Base-by-base conservation (phyloP, 2,329 filamentous ascomycete genomes). In the Metarhizium sp. region DNA sequence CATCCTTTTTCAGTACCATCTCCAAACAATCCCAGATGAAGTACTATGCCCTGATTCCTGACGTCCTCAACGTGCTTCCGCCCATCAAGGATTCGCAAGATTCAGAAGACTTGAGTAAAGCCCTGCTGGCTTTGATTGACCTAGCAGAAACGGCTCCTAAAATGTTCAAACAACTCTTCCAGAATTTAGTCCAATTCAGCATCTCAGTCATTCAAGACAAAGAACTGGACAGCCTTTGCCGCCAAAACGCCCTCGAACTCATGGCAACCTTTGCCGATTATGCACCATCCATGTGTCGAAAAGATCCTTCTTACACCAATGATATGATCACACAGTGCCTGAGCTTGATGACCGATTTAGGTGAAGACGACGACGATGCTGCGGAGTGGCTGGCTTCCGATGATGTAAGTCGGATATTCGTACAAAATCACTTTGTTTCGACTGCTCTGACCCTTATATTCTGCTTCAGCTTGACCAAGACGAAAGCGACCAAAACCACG, bases 311-410 rank as follows among this genome's bases (percentile, higher is more conserved):
- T 11, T 99, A 95, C 73, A 94, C 92, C 2, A 86, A 82, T 58
- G 91, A 96, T 61, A 99, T 99, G 94, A 95, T 99, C 60, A 97
- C 92, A 1, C 94, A 99, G 71, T 99, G 94, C 70, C 76, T 99
- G 62, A 97, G 92, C 63, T 75, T 99, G 63, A 99, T 99, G 94
- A 97, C 94, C 4, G 94, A 99, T 68, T 86, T 99, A 58, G 94
- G 92, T 43, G 80, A 86, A 59, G 94, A 97, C 62, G 94, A 99
- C 63, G 92, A 99, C 55, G 91, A 97, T 75, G 92, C 92, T 4
- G 78, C 86, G 18, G 94, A 97, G 63, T 99, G 94, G 94, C 88
- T 96, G 61, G 79, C 85, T 3, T 89, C 89, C 30, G 94, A 99
- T 68, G 94, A 99, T 76, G 86, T 89, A 73, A 73, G 85, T 78